Percentiles rank a stretch among this genome's conserved stretches.
Evolutionary conservation across 176 grass and related monocot species (phyloP).

Genomic region (Raddia guianensis): DNA sequence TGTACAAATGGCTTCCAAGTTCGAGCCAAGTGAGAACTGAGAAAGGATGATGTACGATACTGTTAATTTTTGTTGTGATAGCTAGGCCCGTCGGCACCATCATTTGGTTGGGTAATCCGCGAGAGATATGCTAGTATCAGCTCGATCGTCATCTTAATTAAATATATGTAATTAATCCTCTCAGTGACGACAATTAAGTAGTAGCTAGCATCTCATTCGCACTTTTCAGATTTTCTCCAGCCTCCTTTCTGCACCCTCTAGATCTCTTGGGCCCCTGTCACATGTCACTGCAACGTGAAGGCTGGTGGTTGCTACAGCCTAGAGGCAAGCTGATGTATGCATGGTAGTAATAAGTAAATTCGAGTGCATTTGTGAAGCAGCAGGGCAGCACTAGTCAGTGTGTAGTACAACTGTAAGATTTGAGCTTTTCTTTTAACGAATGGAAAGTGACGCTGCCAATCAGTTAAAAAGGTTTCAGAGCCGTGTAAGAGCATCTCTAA

Average conservation of each 20-base stretch:
- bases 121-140: neutral
- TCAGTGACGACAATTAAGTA: neutral
- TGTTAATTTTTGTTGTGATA: neutral
- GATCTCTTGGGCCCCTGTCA: neutral
- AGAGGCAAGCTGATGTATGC: neutral
- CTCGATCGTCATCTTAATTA: neutral
- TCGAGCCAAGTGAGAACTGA: neutral
- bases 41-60: neutral
- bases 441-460: too few relatives aligned
- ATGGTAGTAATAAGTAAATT: neutral
- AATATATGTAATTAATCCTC: neutral
- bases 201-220: slow-evolving; percentile 33
- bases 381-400: neutral
- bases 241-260: neutral
- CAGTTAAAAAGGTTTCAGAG: too few relatives aligned
- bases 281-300: neutral
- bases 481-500: too few relatives aligned
- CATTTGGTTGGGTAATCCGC: neutral
- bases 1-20: neutral
- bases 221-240: neutral
- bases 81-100: neutral
- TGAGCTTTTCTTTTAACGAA: too few relatives aligned
- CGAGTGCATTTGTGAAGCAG: neutral
- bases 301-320: too few relatives aligned
- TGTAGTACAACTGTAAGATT: neutral